phyloP scores from a whole-genome alignment of 2,329 filamentous ascomycete species.

The Penicillium sp. region DNA sequence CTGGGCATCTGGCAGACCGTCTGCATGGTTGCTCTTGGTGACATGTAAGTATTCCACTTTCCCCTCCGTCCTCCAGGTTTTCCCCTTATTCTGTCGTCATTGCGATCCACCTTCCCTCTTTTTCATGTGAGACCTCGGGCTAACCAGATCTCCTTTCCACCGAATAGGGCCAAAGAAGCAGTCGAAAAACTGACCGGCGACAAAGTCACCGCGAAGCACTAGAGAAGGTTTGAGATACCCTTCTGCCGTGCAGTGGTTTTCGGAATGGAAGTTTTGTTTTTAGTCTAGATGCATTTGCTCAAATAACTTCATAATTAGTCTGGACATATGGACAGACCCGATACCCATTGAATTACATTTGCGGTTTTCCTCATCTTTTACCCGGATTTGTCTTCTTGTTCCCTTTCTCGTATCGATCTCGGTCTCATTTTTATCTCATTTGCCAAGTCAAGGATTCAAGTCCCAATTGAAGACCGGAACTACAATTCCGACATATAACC shows the following conservation, averaged over 20 bases:
- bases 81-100: not conserved
- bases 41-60: conserved; percentile 68
- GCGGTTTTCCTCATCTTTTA: not conserved
- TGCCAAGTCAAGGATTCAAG: not conserved
- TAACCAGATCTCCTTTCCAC: conserved; percentile 28
- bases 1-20: conserved; percentile 98
- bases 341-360: conserved; percentile 14
- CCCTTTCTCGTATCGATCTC: not conserved
- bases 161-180: conserved; percentile 59
- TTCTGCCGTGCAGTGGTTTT: conserved; percentile 28
- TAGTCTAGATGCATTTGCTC: conserved; percentile 7
- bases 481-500: not conserved
- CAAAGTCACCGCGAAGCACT: conserved; percentile 63
- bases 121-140: conserved; percentile 29
- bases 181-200: conserved; percentile 66
- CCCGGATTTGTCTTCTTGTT: not conserved
- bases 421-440: not conserved
- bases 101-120: not conserved
- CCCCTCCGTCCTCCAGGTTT: not conserved
- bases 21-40: conserved; percentile 98
- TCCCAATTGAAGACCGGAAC: not conserved
- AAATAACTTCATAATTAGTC: conserved; percentile 14
- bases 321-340: conserved; percentile 9
- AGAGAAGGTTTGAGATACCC: conserved; percentile 44
- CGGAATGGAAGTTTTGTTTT: conserved; percentile 3